Conservation (phyloP, 805 yeast genomes). For the Kodamaea kakaduensis region DNA sequence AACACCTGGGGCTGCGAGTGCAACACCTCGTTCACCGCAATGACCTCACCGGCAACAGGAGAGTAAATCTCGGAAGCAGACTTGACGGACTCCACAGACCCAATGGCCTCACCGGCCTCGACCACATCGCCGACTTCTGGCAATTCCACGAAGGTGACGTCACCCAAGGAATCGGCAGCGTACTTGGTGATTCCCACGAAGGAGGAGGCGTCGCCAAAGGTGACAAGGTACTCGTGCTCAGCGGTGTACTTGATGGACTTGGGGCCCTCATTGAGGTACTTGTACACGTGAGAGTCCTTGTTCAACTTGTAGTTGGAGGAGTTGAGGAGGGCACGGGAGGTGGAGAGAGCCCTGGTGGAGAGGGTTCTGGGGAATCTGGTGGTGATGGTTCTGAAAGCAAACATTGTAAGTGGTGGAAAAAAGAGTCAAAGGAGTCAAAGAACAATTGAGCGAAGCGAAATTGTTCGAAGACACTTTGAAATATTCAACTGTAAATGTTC, state of each 20-base stretch:
- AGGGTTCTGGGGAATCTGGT: background rate
- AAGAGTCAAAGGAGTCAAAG: too few relatives aligned
- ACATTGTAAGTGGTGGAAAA: too few relatives aligned
- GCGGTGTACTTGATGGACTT: conserved; percentile 61
- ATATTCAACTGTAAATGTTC: too few relatives aligned
- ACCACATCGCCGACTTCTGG: conserved; percentile 66
- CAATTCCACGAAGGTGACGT: conserved; percentile 89
- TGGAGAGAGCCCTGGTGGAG: conserved; percentile 13
- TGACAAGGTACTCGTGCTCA: conserved; percentile 95
- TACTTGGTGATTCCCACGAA: conserved; percentile 89
- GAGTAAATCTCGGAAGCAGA: conserved; percentile 89
- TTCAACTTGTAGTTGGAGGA: conserved; percentile 32
- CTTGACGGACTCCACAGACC: conserved; percentile 93
- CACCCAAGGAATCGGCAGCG: conserved; percentile 96
- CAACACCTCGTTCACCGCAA: conserved; percentile 66
- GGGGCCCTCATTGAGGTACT: conserved; percentile 42
- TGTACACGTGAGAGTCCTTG: conserved; percentile 36
- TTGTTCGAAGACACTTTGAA: too few relatives aligned
- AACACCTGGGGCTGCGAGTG: conserved; percentile 71
- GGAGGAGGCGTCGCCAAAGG: conserved; percentile 75
- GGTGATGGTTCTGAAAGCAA: too few relatives aligned
- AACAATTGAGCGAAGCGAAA: too few relatives aligned
- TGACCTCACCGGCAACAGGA: conserved; percentile 75
- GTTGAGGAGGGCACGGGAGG: conserved; percentile 18
- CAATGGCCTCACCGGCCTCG: conserved; percentile 75